phyloP scores from a whole-genome alignment of 768 basidiomycete species.

The Tylopilus intermedius region DNA sequence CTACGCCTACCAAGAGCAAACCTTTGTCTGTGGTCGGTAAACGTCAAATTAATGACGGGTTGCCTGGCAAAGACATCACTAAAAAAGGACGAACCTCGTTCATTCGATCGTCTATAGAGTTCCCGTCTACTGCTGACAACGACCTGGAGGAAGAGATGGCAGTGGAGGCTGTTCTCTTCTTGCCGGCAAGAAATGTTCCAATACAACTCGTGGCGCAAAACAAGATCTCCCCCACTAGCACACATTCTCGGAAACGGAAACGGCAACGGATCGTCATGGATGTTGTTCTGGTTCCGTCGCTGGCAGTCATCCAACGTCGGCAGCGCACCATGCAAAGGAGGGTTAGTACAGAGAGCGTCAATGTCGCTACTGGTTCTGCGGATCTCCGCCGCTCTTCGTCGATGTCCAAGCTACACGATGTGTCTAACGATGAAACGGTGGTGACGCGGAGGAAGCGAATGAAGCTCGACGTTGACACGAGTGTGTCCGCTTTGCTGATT shows the following conservation, averaged over 20 bases:
- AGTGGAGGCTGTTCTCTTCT: constrained; percentile 22
- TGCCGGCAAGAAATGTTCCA: constrained; percentile 15
- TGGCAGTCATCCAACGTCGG: constrained; percentile 26
- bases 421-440: constrained; percentile 11
- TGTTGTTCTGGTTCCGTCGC: constrained; percentile 44
- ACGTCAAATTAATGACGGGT: constrained; percentile 38
- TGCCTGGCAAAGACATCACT: constrained; percentile 19
- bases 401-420: constrained; percentile 18
- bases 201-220: background rate
- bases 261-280: constrained; percentile 50
- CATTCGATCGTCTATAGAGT: constrained; percentile 29
- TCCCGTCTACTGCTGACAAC: constrained; percentile 22
- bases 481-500: constrained; percentile 14
- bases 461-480: constrained; percentile 15
- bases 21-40: constrained; percentile 37
- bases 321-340: constrained; percentile 17
- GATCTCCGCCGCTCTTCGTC: constrained; percentile 27
- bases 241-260: constrained; percentile 32
- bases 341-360: constrained; percentile 14
- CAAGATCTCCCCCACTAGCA: constrained; percentile 4
- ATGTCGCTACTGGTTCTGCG: constrained; percentile 2
- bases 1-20: constrained; percentile 28
- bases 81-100: constrained; percentile 29
- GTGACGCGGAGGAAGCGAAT: constrained; percentile 20
- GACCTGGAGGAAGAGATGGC: constrained; percentile 30